phyloP scores from a whole-genome alignment of 2,329 filamentous ascomycete species.

The Colletotrichum musae region DNA sequence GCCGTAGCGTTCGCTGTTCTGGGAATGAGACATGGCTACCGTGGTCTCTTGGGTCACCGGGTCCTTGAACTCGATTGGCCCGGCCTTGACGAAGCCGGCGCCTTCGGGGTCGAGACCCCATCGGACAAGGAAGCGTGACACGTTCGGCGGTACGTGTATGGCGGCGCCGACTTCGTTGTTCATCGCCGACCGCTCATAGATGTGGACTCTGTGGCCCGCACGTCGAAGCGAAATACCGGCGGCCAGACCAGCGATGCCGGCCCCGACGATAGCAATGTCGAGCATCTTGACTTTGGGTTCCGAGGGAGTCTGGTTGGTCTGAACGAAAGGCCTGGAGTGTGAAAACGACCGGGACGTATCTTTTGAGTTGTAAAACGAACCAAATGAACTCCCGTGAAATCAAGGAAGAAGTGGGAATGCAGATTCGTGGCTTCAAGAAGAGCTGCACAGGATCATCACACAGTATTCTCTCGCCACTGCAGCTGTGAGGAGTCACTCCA shows the following conservation, averaged over 20 bases:
- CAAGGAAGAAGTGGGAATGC: too few relatives aligned
- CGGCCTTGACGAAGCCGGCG: constrained; percentile 47
- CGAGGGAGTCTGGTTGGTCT: constrained; percentile 27
- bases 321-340: constrained; percentile 48
- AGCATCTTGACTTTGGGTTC: constrained; percentile 46
- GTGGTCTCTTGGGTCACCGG: constrained; percentile 45
- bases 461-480: too few relatives aligned
- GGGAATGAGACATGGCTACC: constrained; percentile 41
- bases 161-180: constrained; percentile 56
- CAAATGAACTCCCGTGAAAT: too few relatives aligned
- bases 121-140: constrained; percentile 50
- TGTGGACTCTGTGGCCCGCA: constrained; percentile 56
- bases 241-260: constrained; percentile 58
- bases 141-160: constrained; percentile 56
- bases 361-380: too few relatives aligned
- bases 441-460: too few relatives aligned
- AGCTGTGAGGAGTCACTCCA: too few relatives aligned
- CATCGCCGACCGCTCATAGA: constrained; percentile 57
- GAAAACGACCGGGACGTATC: constrained; percentile 15
- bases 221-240: constrained; percentile 54
- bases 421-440: too few relatives aligned
- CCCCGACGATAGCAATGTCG: constrained; percentile 58
- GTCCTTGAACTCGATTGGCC: constrained; percentile 40
- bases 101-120: constrained; percentile 53
- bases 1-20: constrained; percentile 44